Evolutionary conservation across 2,329 filamentous ascomycete species (phyloP), one percentile per base, ranked within the genome.

Genomic region (Furcasterigmium sp.): DNA sequence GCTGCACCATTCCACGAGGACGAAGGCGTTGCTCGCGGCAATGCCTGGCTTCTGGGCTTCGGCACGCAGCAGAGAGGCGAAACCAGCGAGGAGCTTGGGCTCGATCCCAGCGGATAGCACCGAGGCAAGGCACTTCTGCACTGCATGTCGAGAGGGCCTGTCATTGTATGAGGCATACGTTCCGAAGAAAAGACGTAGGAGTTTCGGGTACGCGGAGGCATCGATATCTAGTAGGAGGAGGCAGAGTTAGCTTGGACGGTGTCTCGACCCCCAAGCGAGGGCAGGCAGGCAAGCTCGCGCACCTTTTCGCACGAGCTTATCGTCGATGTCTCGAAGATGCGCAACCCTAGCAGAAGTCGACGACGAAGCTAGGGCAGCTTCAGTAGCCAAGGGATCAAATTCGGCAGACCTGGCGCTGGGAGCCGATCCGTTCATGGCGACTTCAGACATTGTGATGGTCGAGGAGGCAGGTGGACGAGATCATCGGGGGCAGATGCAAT

Each of bases 131-230:
- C 91, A 95, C 67, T 78, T 74, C 62, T 95, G 87, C 25, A 90
- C 89, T 29, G 88, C 89, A 54, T 82, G 77, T 53, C 93, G 81
- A 36, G 93, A 97, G 51, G 80, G 72, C 55, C 91, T 82, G 67
- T 98, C 93, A 64, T 82, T 70, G 65, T 97, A 98, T 54, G 86
- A 81, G 48, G 87, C 80, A 59, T 96, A 90, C 41, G 91, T 96
- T 60, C 82, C 81, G 68, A 97, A 91, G 25, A 98, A 78, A 26
- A 90, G 70, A 48, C 80, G 76, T 50, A 95, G 69, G 41, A 93
- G 63, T 46, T 64, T 61, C 40, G 72, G 65, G 43, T 80, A 65
- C 41, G 75, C 62, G 37, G 72, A 62, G 61, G 64, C 60, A 45
- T 74, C 68, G 54, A 75, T 60, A 46, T 68, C 75, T 76, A 52